These are phyloP conservation scores for Dichotomocladium elegans DNA, from an alignment of 371 early-diverging fungal genomes.

Conservation along the genomic window DNA sequence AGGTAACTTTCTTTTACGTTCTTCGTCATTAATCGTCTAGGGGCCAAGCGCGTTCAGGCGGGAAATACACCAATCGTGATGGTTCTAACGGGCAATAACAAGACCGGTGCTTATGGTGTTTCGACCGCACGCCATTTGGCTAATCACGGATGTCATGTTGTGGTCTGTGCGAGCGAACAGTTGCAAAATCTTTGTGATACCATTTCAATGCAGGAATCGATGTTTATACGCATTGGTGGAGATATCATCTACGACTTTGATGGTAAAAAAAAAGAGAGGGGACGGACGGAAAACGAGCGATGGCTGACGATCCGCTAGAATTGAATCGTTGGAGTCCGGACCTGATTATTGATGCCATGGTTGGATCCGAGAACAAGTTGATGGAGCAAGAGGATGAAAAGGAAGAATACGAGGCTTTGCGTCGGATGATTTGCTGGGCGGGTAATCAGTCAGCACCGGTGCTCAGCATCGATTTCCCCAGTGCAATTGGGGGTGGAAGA, in stretches of 20 bases:
- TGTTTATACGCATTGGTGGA: constrained; percentile 24
- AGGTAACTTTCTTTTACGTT: not conserved
- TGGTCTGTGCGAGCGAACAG: constrained; percentile 55
- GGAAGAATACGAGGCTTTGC: constrained; percentile 43
- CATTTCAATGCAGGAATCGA: constrained; percentile 40
- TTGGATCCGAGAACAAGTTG: constrained; percentile 61
- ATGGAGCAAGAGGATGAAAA: constrained; percentile 52
- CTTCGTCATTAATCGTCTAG: constrained; percentile 4
- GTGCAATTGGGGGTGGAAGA: constrained; percentile 58
- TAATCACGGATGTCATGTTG: constrained; percentile 69
- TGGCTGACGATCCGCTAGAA: no score
- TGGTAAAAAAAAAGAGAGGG: no score
- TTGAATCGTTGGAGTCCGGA: constrained; percentile 35
- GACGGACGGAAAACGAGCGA: no score
- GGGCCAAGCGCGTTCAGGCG: constrained; percentile 61
- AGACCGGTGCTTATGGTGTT: constrained; percentile 68
- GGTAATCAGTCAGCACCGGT: constrained; percentile 62
- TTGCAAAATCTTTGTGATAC: constrained; percentile 24
- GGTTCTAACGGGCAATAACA: constrained; percentile 70
- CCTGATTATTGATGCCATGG: constrained; percentile 72
- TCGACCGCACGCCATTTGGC: constrained; percentile 69
- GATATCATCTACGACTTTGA: not conserved
- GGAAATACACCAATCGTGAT: constrained; percentile 66
- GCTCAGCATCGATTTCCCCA: constrained; percentile 70
- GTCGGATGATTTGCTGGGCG: constrained; percentile 66